Evolutionary conservation across 768 basidiomycete species (phyloP), one percentile per base, ranked within the genome.

Genomic region (Hortiboletus flavorubellus): DNA sequence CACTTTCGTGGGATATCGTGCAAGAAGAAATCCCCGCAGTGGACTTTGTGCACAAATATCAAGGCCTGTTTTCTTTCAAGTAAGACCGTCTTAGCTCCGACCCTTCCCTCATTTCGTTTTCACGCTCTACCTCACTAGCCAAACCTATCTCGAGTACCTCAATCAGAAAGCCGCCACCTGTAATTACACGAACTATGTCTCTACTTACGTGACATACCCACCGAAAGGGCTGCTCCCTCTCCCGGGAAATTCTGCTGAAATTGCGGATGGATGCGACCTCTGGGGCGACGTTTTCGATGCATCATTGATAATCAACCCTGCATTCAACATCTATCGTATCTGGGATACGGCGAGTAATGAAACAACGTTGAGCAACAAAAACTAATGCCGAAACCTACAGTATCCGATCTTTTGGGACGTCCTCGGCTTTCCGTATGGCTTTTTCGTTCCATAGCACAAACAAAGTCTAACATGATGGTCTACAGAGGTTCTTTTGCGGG

Each of bases 381-480:
- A 26, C 49, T 61, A n/a, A 63, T 31, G 11, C 43, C 8, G 33
- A 11, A 15, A 30, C 5, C 11, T 18, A 11, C 42, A 76, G 59
- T 88, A 74, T 69, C 89, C 87, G 0, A 76, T 86, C 40, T 72
- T 86, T 12, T 90, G 86, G 88, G 88, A 90, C 56, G 87, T 89
- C 6, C 83, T 90, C 31, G 88, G 87, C n/a, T 89, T 86, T 78
- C 87, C 88, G 83, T 87, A 61, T 34, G 82, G 66, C 2, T 10
- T 33, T 46, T 45, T 34, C 23, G 2, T 12, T 42, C 15, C 15
- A 5, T 9, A 12, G 2, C 12, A 3, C 44, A 16, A 21, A 33
- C n/a, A 34, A 18, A 9, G 29, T 46, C 43, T 50, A 5, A 62
- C 23, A 18, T 18, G n/a, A 18, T 18, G n/a, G 2, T 16, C 15